Base-by-base conservation (phyloP, 768 basidiomycete species). In the Hericium rajendrae region DNA sequence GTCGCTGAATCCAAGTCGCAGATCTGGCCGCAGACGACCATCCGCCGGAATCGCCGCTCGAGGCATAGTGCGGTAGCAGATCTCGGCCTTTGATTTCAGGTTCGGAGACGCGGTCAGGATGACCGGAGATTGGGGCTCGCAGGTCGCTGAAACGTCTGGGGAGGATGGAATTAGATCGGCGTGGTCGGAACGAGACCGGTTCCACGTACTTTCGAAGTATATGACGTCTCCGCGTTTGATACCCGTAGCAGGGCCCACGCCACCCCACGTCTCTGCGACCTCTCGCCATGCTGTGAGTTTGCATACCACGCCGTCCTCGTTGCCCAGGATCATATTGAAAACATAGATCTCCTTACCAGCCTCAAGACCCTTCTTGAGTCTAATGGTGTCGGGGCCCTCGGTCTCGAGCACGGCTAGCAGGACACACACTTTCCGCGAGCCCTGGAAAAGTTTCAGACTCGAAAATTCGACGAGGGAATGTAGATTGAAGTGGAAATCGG, bases 61-160 rank as follows among this genome's bases (percentile, higher is more conserved):
- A 2, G 88, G 85, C 79, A 91, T 79, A 6, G 87, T 85, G 18
- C 90, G 82, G 70, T 86, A 92, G 66, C 90, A 92, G 15, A 91
- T 83, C 60, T 83, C 76, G 50, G 82, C 66, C 53, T 67, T 71
- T 1, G 88, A 85, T 50, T 78, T 80, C 24, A 83, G 76, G 62
- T 81, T 78, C 12, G 85, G 82, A 1, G 89, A 91, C 0, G 88
- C 89, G 0, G 83, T 81, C 26, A 91, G 51, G 15, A 40, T 46
- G 3, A 49, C 26, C 16, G 43, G 38, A 13, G 26, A 68, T 10
- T 68, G 64, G 1, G 73, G 65, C 59, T 81, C 77, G 65, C 73
- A 78, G 9, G 72, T 67, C 2, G 77, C 78, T 48, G 72, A 73
- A 12, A 88, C 76, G 66, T 84, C 86, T 38, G 51, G 62, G 60